Conservation (phyloP, 2,329 filamentous ascomycete genomes). For the Pseudocercospora macadamiae region DNA sequence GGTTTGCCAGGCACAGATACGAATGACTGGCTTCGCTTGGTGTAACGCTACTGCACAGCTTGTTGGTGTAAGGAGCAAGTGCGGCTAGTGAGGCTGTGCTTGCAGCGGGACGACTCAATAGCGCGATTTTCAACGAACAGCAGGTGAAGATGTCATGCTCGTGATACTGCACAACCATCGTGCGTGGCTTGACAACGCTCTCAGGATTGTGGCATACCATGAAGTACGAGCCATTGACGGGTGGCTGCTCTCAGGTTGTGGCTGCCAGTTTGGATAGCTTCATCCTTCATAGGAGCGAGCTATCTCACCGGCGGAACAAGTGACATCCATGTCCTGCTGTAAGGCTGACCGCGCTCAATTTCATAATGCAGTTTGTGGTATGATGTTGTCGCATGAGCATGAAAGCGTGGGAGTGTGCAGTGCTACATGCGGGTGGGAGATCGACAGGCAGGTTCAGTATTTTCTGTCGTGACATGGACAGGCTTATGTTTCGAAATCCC, state of each 20-base stretch:
- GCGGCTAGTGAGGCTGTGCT: constrained; percentile 3
- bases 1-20: constrained; percentile 4
- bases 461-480: background rate
- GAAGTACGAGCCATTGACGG: background rate
- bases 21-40: background rate
- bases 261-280: background rate
- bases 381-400: background rate
- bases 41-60: background rate
- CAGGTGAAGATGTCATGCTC: background rate
- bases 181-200: background rate
- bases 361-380: background rate
- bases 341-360: background rate
- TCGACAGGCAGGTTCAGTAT: background rate
- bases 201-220: background rate
- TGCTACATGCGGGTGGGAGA: background rate
- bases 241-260: constrained; percentile 1
- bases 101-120: background rate
- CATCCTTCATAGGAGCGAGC: background rate
- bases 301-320: background rate
- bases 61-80: constrained; percentile 3
- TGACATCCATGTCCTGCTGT: background rate
- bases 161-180: background rate
- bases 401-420: background rate
- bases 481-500: background rate
- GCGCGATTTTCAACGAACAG: background rate